Percentiles rank a stretch among this genome's conserved stretches.
Evolutionary conservation across 257 asterid genomes (phyloP).

Genomic region (Gentiana macrophylla): DNA sequence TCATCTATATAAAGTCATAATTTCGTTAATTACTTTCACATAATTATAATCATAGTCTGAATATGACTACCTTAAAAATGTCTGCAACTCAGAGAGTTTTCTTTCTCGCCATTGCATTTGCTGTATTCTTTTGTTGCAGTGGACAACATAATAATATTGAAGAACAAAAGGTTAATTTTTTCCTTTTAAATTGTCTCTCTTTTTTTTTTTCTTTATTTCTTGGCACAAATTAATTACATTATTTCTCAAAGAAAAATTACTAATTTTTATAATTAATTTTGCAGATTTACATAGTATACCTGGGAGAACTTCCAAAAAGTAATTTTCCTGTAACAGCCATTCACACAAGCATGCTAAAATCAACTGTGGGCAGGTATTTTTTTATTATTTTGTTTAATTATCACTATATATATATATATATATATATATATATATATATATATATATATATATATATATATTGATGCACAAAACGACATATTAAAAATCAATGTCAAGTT

Average conservation of each 20-base stretch:
- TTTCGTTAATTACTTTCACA: no score
- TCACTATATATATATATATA: no score
- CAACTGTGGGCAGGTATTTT: slow-evolving; percentile 33
- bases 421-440: no score
- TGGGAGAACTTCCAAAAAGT: slow-evolving; percentile 42
- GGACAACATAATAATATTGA: slow-evolving; percentile 6
- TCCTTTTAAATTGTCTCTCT: background rate
- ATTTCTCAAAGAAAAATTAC: background rate
- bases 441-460: no score
- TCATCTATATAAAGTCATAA: no score
- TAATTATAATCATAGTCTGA: no score
- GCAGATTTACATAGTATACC: slow-evolving; percentile 45
- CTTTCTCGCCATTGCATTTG: slow-evolving; percentile 14
- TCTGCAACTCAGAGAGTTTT: slow-evolving; percentile 15
- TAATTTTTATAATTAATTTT: background rate
- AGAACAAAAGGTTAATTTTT: slow-evolving; percentile 27
- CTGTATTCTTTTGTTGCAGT: slow-evolving; percentile 18
- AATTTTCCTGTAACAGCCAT: slow-evolving; percentile 24
- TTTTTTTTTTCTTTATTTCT: background rate
- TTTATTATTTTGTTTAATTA: no score
- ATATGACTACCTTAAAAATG: background rate
- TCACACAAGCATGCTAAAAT: slow-evolving; percentile 40
- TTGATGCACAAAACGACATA: no score
- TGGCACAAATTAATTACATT: no score
- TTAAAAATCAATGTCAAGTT: no score